Percentiles rank a stretch among this genome's conserved stretches.
phyloP scores from a whole-genome alignment of 176 grass and related monocot species.

The Carex littledalei region DNA sequence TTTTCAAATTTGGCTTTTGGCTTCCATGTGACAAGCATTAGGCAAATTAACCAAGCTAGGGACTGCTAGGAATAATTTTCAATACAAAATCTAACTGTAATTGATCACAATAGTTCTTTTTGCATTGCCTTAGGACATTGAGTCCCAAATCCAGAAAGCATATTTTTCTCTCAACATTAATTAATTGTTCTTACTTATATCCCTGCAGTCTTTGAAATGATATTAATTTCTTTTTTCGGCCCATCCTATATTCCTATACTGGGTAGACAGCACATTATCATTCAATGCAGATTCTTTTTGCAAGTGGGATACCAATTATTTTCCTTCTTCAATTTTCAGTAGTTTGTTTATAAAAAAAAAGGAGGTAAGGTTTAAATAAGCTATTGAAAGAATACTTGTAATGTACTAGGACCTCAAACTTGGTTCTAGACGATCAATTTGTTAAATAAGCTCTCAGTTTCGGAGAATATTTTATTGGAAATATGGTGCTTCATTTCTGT shows the following conservation, averaged over 20 bases:
- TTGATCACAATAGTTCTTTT: background rate
- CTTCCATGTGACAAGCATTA: background rate
- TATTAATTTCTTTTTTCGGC: too few species aligned
- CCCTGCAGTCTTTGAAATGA: too few species aligned
- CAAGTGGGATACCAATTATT: too few species aligned
- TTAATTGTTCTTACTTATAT: too few species aligned
- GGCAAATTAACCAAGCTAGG: background rate
- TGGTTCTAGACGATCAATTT: too few species aligned
- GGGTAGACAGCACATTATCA: background rate
- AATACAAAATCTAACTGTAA: background rate
- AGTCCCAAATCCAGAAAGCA: background rate
- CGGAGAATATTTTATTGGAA: background rate
- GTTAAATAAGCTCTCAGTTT: background rate
- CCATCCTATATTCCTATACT: too few species aligned
- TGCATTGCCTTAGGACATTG: background rate
- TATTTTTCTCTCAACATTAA: too few species aligned
- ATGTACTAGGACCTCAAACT: too few species aligned
- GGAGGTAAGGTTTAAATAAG: too few species aligned
- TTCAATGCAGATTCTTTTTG: background rate
- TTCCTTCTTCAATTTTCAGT: too few species aligned
- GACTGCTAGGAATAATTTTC: background rate
- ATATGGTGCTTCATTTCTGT: background rate
- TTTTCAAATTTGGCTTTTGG: background rate
- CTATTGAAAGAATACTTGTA: too few species aligned
- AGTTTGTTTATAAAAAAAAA: too few species aligned